Base-by-base conservation (phyloP, 2,329 filamentous ascomycete species). In the Talaromyces sp. region DNA sequence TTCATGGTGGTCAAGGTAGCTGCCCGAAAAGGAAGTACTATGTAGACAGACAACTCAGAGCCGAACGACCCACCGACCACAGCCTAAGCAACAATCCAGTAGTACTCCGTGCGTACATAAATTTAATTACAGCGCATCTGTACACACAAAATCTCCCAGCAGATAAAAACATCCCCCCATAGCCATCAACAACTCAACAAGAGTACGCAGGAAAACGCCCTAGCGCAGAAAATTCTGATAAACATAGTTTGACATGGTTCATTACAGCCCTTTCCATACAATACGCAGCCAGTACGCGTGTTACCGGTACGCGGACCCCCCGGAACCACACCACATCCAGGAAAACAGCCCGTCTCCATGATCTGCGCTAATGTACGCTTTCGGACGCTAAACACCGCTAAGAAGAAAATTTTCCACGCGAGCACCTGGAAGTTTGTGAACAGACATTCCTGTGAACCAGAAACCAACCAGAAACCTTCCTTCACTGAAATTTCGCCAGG, bases 391-490 rank as follows among this genome's bases (percentile, higher is more conserved):
- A 56, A 31, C 8, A 45, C 13, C 47, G n/a, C 45, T 19, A 41
- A 43, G 16, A 35, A 37, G 14, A 37, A 27, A 57, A 63, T 63
- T 63, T 63, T 56, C 61, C 61, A 63, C 50, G 50, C 61, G 60
- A 62, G 60, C 33, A 31, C 27, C 8, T 31, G 5, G 27, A 31
- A 6, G 27, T 31, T 31, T 7, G 1, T 31, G 27, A 31, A 31
- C 27, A 31, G 27, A 31, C 7, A 39, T 61, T 61, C 45, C 43
- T 31, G 8, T 31, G 27, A 6, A 6, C 7, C 22, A 22, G 22
- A 22, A 22, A 22, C 19, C 19, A 22, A 22, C 27, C 27, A 52
- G 59, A 61, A 61, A 27, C 45, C 33, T 41, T 61, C 56, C 22
- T 2, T 33, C 10, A 14, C 39, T 3, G 48, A 24, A 3, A 3